These are phyloP conservation scores for Pythium monospermum DNA, from an alignment of 352 stramenopile genomes.

Conservation along the genomic window DNA sequence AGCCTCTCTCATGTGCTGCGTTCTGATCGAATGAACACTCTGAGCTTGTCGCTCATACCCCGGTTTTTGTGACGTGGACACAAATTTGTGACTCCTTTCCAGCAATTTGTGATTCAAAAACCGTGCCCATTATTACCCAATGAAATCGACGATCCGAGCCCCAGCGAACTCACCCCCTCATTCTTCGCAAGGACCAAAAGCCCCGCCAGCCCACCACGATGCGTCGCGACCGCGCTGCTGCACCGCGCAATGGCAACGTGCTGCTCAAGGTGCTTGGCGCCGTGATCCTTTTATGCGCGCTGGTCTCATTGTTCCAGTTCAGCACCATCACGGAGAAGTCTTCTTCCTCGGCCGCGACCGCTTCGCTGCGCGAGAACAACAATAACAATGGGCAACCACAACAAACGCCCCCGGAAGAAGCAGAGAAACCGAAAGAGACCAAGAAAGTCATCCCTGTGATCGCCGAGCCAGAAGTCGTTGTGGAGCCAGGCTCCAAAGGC, in stretches of 20 bases:
- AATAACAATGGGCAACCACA: neutral
- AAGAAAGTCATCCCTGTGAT: conserved; percentile 1
- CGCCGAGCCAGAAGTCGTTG: conserved; percentile 3
- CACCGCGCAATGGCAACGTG: conserved; percentile 5
- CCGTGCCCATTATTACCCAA: conserved; percentile 1
- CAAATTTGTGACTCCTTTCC: too few relatives aligned
- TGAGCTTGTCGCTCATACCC: too few relatives aligned
- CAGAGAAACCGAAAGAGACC: neutral
- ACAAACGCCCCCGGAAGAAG: neutral
- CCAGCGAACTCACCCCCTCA: neutral
- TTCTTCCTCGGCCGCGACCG: neutral
- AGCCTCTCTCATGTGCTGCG: too few relatives aligned
- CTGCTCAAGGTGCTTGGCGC: conserved; percentile 17
- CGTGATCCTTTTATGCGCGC: conserved; percentile 14
- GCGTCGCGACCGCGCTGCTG: conserved; percentile 15
- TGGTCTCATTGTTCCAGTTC: conserved; percentile 18
- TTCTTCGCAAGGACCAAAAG: neutral
- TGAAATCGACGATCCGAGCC: neutral
- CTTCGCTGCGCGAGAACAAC: conserved; percentile 11
- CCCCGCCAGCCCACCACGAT: neutral
- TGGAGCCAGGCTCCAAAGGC: conserved; percentile 18
- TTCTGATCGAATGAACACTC: too few relatives aligned
- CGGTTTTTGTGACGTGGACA: too few relatives aligned
- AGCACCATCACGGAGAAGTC: conserved; percentile 14
- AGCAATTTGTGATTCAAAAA: too few relatives aligned